Evolutionary conservation across 495 filamentous ascomycete genomes (phyloP).

Genomic region (Parmelia sp.): DNA sequence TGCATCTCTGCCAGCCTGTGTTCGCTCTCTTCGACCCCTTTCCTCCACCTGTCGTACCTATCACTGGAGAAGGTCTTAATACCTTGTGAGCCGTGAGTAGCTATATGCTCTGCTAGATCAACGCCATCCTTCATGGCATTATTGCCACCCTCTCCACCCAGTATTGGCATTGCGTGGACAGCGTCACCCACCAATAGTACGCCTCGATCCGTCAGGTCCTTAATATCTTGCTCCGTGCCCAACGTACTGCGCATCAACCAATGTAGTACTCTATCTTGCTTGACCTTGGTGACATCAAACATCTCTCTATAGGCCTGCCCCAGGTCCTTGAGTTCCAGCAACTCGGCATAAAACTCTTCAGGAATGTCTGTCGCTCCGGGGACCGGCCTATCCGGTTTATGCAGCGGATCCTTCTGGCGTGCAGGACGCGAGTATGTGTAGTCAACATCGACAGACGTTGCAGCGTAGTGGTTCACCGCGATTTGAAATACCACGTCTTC

Average conservation of each 20-base stretch:
- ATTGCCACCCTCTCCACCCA: slow-evolving; percentile 40
- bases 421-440: slow-evolving; percentile 38
- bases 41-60: slow-evolving; percentile 28
- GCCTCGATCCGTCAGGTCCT: slow-evolving; percentile 25
- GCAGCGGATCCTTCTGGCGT: slow-evolving; percentile 27
- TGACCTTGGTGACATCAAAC: slow-evolving; percentile 30
- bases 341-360: slow-evolving; percentile 33
- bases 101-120: slow-evolving; percentile 33
- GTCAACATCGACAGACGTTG: slow-evolving; percentile 24
- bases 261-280: slow-evolving; percentile 33
- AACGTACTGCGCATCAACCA: slow-evolving; percentile 40
- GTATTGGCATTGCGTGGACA: slow-evolving; percentile 35
- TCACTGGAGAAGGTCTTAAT: slow-evolving; percentile 27
- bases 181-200: slow-evolving; percentile 37
- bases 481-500: slow-evolving; percentile 31
- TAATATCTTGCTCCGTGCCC: slow-evolving; percentile 21
- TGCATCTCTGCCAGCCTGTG: slow-evolving; percentile 19
- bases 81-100: slow-evolving; percentile 15
- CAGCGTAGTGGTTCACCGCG: slow-evolving; percentile 24
- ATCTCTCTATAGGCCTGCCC: slow-evolving; percentile 30
- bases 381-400: slow-evolving; percentile 31
- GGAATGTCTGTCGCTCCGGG: slow-evolving; percentile 31
- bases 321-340: slow-evolving; percentile 26
- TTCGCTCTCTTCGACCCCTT: slow-evolving; percentile 28
- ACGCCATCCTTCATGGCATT: slow-evolving; percentile 36